A percentile compares a stretch with the other conserved stretches of the same genome.
These are phyloP conservation scores for Trapa bicornis DNA, from an alignment of 345 rosid genomes.

Conservation along the genomic window DNA sequence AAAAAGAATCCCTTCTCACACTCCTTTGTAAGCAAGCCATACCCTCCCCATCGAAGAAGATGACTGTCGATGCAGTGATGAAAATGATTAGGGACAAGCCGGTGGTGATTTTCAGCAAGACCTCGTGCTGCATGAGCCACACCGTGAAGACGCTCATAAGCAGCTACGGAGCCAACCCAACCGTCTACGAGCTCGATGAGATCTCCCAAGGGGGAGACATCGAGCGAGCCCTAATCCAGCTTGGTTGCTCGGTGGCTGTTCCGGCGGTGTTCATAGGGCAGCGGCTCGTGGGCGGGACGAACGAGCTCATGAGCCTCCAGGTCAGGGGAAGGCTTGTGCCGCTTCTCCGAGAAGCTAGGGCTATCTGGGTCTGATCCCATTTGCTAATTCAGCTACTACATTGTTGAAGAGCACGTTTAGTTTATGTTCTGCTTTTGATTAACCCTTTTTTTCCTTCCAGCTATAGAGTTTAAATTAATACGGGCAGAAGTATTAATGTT, in stretches of 20 bases:
- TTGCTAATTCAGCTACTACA: too few relatives aligned
- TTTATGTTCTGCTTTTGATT: too few relatives aligned
- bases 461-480: too few relatives aligned
- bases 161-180: conserved; percentile 65
- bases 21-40: not conserved
- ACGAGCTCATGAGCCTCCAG: conserved; percentile 60
- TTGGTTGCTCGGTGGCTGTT: conserved; percentile 47
- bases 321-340: conserved; percentile 53
- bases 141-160: conserved; percentile 46
- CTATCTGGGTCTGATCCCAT: conserved; percentile 49
- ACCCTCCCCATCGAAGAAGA: not conserved
- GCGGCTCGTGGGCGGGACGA: conserved; percentile 59
- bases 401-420: too few relatives aligned
- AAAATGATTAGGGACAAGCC: conserved; percentile 51
- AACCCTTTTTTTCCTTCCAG: too few relatives aligned
- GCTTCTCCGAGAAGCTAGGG: conserved; percentile 60
- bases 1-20: not conserved
- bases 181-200: conserved; percentile 62
- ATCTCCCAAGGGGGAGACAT: conserved; percentile 41
- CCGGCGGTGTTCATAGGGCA: conserved; percentile 83
- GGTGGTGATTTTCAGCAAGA: conserved; percentile 75
- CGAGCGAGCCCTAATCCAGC: conserved; percentile 47
- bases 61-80: conserved; percentile 28
- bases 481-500: too few relatives aligned
- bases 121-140: conserved; percentile 65